Evolutionary conservation across 1,139 yeast genomes (phyloP).

Genomic region (Pichiaceae sp.): DNA sequence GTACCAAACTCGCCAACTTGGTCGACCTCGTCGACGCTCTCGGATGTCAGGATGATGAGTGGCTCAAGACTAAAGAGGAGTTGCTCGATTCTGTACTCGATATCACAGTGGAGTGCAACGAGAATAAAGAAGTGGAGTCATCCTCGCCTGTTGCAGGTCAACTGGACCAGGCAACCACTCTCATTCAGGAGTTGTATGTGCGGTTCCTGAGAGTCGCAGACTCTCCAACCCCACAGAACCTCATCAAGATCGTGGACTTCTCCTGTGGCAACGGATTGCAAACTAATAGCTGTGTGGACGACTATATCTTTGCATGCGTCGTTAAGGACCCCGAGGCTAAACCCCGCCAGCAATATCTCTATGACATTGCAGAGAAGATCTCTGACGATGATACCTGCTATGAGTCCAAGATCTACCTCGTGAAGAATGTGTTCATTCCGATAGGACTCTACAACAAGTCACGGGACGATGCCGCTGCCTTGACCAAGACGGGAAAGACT

Average conservation of each 20-base stretch:
- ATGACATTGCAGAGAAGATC: conserved; percentile 39
- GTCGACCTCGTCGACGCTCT: conserved; percentile 57
- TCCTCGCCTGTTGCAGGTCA: conserved; percentile 63
- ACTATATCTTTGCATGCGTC: conserved; percentile 48
- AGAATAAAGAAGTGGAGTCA: conserved; percentile 35
- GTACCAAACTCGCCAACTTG: conserved; percentile 61
- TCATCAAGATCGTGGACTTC: conserved; percentile 43
- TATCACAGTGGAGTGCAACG: conserved; percentile 36
- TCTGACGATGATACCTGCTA: conserved; percentile 34
- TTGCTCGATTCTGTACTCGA: conserved; percentile 29
- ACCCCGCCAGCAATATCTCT: conserved; percentile 43
- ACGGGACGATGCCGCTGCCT: conserved; percentile 34
- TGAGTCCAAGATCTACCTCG: conserved; percentile 53
- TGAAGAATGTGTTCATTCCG: conserved; percentile 60
- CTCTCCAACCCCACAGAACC: conserved; percentile 26
- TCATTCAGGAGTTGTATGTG: conserved; percentile 50
- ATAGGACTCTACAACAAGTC: conserved; percentile 57
- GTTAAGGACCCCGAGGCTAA: conserved; percentile 43
- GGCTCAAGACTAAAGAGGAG: conserved; percentile 53
- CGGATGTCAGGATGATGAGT: conserved; percentile 42
- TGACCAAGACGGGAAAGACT: conserved; percentile 29
- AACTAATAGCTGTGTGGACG: conserved; percentile 42
- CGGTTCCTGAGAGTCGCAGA: conserved; percentile 29
- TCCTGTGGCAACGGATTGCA: conserved; percentile 38
- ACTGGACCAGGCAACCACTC: conserved; percentile 62